phyloP scores from a whole-genome alignment of 495 filamentous ascomycete species.

The Aspergillus affinis region DNA sequence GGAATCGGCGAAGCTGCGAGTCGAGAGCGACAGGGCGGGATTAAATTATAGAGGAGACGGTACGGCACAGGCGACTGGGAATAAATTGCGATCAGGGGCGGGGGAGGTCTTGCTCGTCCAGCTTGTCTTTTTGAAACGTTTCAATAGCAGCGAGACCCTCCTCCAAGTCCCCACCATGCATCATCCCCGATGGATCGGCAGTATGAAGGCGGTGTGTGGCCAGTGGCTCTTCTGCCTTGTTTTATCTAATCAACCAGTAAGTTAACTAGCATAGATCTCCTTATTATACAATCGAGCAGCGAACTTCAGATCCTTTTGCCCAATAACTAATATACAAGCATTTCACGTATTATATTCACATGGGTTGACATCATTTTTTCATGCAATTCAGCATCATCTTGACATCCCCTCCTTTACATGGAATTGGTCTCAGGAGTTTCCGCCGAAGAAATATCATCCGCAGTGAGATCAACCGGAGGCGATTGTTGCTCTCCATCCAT shows the following conservation, averaged over 20 bases:
- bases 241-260: no score
- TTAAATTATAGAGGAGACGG: constrained; percentile 1
- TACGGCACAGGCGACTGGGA: constrained; percentile 1
- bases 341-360: constrained; percentile 1
- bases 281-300: not conserved
- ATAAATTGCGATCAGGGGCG: constrained; percentile 9
- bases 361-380: not conserved
- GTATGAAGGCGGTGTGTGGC: constrained; percentile 12
- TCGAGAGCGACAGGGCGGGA: not conserved
- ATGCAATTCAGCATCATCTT: not conserved
- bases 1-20: not conserved
- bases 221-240: not conserved
- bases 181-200: constrained; percentile 12
- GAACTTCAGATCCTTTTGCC: not conserved
- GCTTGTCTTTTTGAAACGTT: constrained; percentile 30
- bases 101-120: not conserved
- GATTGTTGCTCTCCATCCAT: constrained; percentile 17
- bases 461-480: constrained; percentile 12
- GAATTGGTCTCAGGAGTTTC: not conserved
- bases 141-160: constrained; percentile 7
- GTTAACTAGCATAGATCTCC: no score
- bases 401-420: not conserved
- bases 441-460: constrained; percentile 13
- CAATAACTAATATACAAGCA: constrained; percentile 3
- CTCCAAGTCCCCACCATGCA: constrained; percentile 16